Percentiles rank a stretch among this genome's conserved stretches.
phyloP scores from a whole-genome alignment of 2,329 filamentous ascomycete species.

The Alternaria burnsii region DNA sequence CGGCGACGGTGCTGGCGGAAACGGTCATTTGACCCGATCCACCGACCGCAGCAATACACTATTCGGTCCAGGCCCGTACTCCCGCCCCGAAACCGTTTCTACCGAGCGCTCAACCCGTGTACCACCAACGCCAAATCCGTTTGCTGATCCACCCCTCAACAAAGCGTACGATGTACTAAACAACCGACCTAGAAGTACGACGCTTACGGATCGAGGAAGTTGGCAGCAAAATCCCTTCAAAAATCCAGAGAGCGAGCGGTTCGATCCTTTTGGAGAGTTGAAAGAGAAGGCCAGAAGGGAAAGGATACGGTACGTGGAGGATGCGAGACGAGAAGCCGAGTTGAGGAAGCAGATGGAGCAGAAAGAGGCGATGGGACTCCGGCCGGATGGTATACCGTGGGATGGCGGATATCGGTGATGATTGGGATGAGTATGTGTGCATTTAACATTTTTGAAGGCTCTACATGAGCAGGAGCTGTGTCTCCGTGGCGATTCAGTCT shows the following conservation, averaged over 20 bases:
- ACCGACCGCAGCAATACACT: slow-evolving; percentile 38
- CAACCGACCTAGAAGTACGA: slow-evolving; percentile 44
- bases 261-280: slow-evolving; percentile 50
- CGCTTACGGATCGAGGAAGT: slow-evolving; percentile 45
- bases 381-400: slow-evolving; percentile 22
- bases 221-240: slow-evolving; percentile 49
- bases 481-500: background rate
- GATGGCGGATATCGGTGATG: slow-evolving; percentile 12
- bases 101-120: slow-evolving; percentile 27
- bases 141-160: slow-evolving; percentile 46
- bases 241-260: slow-evolving; percentile 45
- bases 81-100: slow-evolving; percentile 46
- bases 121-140: slow-evolving; percentile 44
- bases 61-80: slow-evolving; percentile 37
- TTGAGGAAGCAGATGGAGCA: slow-evolving; percentile 20
- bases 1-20: slow-evolving; percentile 3
- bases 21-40: slow-evolving; percentile 31
- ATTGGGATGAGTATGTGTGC: background rate
- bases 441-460: background rate
- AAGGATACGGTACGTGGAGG: slow-evolving; percentile 36
- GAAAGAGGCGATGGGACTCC: slow-evolving; percentile 43
- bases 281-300: slow-evolving; percentile 44
- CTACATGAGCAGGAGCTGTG: background rate
- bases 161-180: slow-evolving; percentile 49
- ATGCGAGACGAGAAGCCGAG: slow-evolving; percentile 34